Percentiles rank a stretch among this genome's conserved stretches.
phyloP scores from a whole-genome alignment of 805 yeast genomes.

The Monosporozyma servazzii region DNA sequence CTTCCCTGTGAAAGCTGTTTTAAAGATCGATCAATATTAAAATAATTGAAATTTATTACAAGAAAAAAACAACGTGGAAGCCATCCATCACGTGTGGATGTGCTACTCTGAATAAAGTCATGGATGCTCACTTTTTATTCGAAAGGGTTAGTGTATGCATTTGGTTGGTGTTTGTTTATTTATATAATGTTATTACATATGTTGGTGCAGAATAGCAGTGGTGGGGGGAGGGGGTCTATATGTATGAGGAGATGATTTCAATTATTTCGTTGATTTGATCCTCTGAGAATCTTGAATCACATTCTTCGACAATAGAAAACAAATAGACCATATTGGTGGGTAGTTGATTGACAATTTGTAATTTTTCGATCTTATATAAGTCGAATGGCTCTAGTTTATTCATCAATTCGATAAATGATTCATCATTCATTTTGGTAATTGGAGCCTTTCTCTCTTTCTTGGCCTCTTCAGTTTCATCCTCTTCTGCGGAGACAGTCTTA shows the following conservation, averaged over 20 bases:
- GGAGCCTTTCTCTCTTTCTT: conserved; percentile 17
- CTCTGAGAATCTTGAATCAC: conserved; percentile 76
- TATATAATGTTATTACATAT: background rate
- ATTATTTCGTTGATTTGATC: conserved; percentile 53
- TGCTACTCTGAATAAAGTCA: too few relatives aligned
- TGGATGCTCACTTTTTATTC: too few relatives aligned
- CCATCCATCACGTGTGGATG: background rate
- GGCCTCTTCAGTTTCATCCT: conserved; percentile 7
- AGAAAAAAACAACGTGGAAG: background rate
- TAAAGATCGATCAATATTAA: background rate
- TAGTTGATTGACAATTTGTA: conserved; percentile 72
- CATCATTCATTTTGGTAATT: conserved; percentile 22
- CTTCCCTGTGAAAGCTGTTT: background rate
- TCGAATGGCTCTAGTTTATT: conserved; percentile 32
- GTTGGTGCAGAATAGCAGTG: background rate
- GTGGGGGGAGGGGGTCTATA: background rate
- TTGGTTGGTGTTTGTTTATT: background rate
- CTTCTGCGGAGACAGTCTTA: conserved; percentile 15
- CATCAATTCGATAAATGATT: conserved; percentile 26
- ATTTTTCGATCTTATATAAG: conserved; percentile 71
- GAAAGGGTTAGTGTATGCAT: background rate
- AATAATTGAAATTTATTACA: too few relatives aligned
- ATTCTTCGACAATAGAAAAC: conserved; percentile 80
- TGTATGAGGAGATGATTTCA: conserved; percentile 40
- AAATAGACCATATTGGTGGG: conserved; percentile 76